Evolutionary conservation across 257 asterid genomes (phyloP).

Genomic region (Salvia miltiorrhiza): DNA sequence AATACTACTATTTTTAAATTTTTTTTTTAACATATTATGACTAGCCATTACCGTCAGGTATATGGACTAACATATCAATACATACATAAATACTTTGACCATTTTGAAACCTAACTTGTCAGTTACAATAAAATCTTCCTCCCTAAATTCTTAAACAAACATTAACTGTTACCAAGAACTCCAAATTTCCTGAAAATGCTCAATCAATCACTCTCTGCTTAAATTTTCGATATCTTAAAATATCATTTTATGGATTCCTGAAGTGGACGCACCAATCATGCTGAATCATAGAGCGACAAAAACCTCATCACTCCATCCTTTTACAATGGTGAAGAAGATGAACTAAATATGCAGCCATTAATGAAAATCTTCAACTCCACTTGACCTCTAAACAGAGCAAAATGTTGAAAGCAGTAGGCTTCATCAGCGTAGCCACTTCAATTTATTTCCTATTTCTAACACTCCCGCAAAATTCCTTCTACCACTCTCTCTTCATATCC

Average conservation of each 20-base stretch:
- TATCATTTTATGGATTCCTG: too few relatives aligned
- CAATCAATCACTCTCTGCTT: neutral
- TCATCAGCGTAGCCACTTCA: constrained; percentile 37
- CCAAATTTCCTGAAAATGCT: neutral
- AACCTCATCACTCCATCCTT: neutral
- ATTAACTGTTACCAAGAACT: neutral
- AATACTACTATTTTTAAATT: too few relatives aligned
- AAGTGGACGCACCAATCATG: too few relatives aligned
- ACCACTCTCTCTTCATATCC: constrained; percentile 65
- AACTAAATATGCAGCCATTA: neutral
- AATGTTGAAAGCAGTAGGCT: constrained; percentile 32
- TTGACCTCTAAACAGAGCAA: neutral
- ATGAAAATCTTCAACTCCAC: too few relatives aligned
- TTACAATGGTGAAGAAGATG: neutral
- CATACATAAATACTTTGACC: too few relatives aligned
- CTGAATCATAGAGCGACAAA: neutral
- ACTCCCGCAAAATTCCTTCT: constrained; percentile 35
- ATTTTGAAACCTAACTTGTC: too few relatives aligned
- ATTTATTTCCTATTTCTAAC: constrained; percentile 27
- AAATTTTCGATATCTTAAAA: too few relatives aligned
- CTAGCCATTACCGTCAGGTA: too few relatives aligned
- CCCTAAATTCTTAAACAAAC: neutral
- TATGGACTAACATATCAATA: too few relatives aligned
- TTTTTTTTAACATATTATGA: too few relatives aligned
- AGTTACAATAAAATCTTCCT: too few relatives aligned